Evolutionary conservation across 305 asterid genomes (phyloP).

Genomic region (Stenogyne calaminthoides): DNA sequence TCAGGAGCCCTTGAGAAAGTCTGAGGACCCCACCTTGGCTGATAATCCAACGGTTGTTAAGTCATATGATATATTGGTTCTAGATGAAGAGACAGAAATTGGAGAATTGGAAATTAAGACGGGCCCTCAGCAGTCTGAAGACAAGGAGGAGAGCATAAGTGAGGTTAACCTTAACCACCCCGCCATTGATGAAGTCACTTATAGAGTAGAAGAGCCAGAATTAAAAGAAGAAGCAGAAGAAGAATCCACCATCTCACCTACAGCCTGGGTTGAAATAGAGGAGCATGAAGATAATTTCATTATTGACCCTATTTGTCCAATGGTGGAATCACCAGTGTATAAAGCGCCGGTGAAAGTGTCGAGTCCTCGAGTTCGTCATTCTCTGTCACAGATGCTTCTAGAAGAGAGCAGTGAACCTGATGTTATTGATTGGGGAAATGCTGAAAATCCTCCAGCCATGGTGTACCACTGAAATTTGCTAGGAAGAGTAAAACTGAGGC

Average conservation of each 20-base stretch:
- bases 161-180: conserved; percentile 38
- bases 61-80: conserved; percentile 46
- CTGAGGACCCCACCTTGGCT: conserved; percentile 35
- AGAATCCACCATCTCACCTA: conserved; percentile 71
- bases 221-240: conserved; percentile 50
- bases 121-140: conserved; percentile 47
- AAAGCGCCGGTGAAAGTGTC: conserved; percentile 51
- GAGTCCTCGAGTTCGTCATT: conserved; percentile 90
- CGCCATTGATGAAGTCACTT: conserved; percentile 28
- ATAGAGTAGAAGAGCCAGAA: conserved; percentile 38
- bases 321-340: conserved; percentile 44
- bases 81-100: conserved; percentile 46
- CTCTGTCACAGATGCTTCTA: conserved; percentile 97
- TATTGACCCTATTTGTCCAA: conserved; percentile 41
- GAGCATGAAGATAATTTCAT: conserved; percentile 53
- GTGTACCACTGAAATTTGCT: conserved; percentile 86
- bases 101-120: conserved; percentile 32
- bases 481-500: conserved; percentile 85
- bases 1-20: conserved; percentile 47
- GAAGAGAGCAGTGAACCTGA: conserved; percentile 91
- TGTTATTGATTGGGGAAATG: conserved; percentile 85
- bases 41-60: conserved; percentile 44
- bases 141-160: conserved; percentile 40
- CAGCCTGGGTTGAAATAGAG: conserved; percentile 91
- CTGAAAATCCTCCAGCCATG: conserved; percentile 84